These are phyloP conservation scores for Persicaria maculosa DNA, from an alignment of 148 eudicot genomes.

Conservation along the genomic window DNA sequence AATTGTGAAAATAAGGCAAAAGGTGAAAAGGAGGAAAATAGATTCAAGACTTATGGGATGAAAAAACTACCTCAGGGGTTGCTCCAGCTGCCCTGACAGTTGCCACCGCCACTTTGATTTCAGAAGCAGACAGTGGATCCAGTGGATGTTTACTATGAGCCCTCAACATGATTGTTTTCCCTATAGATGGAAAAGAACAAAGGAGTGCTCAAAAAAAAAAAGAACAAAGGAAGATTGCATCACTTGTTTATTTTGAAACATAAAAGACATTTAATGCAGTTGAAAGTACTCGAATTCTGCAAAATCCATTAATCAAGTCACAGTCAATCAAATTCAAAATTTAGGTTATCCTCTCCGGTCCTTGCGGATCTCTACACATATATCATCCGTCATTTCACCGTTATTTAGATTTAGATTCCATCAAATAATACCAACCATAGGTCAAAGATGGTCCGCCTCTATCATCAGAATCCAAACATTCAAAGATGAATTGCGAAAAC, in stretches of 20 bases:
- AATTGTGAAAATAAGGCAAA: not conserved
- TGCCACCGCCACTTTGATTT: constrained; percentile 79
- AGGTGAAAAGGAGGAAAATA: not conserved
- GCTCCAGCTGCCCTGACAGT: constrained; percentile 91
- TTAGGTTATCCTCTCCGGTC: too few relatives aligned
- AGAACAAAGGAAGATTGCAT: not conserved
- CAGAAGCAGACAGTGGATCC: constrained; percentile 76
- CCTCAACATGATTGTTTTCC: constrained; percentile 34
- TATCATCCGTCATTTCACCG: not conserved
- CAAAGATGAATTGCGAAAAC: not conserved
- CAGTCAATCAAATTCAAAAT: not conserved
- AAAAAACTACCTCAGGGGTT: constrained; percentile 60
- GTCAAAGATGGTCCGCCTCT: not conserved
- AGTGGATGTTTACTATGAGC: constrained; percentile 73
- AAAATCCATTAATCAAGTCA: not conserved
- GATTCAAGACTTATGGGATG: not conserved
- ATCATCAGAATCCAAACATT: not conserved
- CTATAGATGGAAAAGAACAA: constrained; percentile 16
- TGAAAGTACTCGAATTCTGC: not conserved
- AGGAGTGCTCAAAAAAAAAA: too few relatives aligned
- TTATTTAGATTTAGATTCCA: not conserved
- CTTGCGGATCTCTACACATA: not conserved
- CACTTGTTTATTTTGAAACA: not conserved
- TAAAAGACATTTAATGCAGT: not conserved
- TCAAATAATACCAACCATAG: not conserved